Evolutionary conservation across 257 asterid genomes (phyloP).

Genomic region (Paraleonurus japonicus): DNA sequence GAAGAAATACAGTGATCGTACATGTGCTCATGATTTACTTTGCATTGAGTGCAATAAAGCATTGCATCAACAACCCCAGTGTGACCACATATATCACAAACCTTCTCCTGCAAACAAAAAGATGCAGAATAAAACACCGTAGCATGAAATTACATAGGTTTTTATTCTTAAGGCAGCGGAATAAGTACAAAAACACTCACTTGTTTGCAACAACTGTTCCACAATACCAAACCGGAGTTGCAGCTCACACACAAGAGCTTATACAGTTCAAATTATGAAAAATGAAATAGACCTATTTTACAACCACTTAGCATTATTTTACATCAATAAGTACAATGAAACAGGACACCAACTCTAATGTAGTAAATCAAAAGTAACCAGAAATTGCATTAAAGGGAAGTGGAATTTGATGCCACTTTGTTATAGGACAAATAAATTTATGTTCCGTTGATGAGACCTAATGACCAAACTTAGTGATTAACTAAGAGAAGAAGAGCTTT

Average conservation of each 20-base stretch:
- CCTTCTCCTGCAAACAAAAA: slow-evolving; percentile 43
- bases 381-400: background rate
- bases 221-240: background rate
- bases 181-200: background rate
- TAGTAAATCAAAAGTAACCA: slow-evolving; percentile 1
- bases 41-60: slow-evolving; percentile 51
- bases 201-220: slow-evolving; percentile 1
- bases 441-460: background rate
- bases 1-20: slow-evolving; percentile 35
- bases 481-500: background rate
- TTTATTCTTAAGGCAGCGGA: background rate
- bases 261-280: background rate
- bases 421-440: background rate
- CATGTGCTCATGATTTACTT: slow-evolving; percentile 50
- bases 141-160: background rate
- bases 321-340: background rate
- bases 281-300: background rate
- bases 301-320: background rate
- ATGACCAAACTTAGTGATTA: background rate
- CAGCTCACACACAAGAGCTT: background rate
- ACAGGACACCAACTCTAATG: background rate
- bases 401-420: background rate
- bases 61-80: slow-evolving; percentile 43
- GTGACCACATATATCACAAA: slow-evolving; percentile 65
- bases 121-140: slow-evolving; percentile 16